Evolutionary conservation across 305 asterid genomes (phyloP), one percentile per base, ranked within the genome.

Genomic region (Nicotiana rustica): DNA sequence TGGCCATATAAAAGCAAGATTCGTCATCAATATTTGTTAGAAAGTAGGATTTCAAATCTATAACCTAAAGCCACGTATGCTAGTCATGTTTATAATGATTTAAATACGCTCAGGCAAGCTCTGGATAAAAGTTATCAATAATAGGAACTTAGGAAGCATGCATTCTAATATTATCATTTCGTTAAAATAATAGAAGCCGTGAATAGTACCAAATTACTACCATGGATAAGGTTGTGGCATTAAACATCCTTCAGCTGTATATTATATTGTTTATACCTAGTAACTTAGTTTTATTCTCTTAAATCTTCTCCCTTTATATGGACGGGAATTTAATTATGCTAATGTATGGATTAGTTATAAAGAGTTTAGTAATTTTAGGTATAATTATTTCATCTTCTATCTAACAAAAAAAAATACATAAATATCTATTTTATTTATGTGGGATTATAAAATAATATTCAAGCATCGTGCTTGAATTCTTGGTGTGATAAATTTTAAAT

Each of bases 21-120:
- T 61, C 60, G 5, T 79, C 82, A 79, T 79, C 36, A 61, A 19
- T 79, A 47, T 41, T 38, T 35, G 73, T 18, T 79, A 15, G 73
- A 79, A 79, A 79, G 73, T 25, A 21, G 3, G 61, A 35, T 67
- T 38, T 41, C 5, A 38, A 69, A 69, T 68, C 9, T 10, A 69
- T 7, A 38, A 7, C 57, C 19, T 18, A 70, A 41, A 10, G 59
- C 78, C 3, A 41, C 12, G 35, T 69, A 38, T 18, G 77, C 2
- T 29, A 3, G n/a, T 18, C 33, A 10, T 41, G 8, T 38, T 69
- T 38, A 69, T 4, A 18, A 10, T 69, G n/a, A 14, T 9, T 29
- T 68, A 68, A 6, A 68, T 38, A 38, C 10, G 38, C 5, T 69
- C 12, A 33, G 10, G n/a, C 41, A 1, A 35, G 49, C 41, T 38